Evolutionary conservation across 176 grass and related monocot species (phyloP).

Genomic region (Phoenix roebelenii): DNA sequence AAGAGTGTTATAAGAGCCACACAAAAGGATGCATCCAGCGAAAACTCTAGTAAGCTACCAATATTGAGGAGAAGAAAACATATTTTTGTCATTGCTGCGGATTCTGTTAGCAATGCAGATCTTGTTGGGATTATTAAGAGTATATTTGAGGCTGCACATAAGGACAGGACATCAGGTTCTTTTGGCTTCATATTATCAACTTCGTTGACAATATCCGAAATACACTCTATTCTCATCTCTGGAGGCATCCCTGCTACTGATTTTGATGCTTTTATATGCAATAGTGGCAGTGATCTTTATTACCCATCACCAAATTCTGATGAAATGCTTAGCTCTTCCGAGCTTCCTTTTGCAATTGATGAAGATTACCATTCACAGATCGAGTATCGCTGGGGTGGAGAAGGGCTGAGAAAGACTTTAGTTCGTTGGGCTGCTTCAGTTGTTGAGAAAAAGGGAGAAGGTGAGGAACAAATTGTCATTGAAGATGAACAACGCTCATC

Average conservation of each 20-base stretch:
- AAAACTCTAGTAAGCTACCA: constrained; percentile 32
- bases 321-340: constrained; percentile 39
- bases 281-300: constrained; percentile 85
- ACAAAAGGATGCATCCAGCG: constrained; percentile 8
- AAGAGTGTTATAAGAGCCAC: constrained; percentile 10
- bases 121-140: constrained; percentile 16
- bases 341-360: constrained; percentile 57
- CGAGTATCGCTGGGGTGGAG: constrained; percentile 89
- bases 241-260: constrained; percentile 56
- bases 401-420: constrained; percentile 87
- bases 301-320: constrained; percentile 57
- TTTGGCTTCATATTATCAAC: constrained; percentile 52
- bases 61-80: constrained; percentile 41
- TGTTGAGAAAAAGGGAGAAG: constrained; percentile 53
- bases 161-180: constrained; percentile 22
- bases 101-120: constrained; percentile 28
- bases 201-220: constrained; percentile 53
- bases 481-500: constrained; percentile 71
- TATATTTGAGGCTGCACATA: constrained; percentile 10
- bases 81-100: constrained; percentile 43
- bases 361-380: constrained; percentile 86
- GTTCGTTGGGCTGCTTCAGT: constrained; percentile 62
- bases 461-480: constrained; percentile 62
- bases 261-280: constrained; percentile 93
- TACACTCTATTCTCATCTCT: constrained; percentile 45